phyloP scores from a whole-genome alignment of 257 asterid genomes.

The Verbascum thapsus region DNA sequence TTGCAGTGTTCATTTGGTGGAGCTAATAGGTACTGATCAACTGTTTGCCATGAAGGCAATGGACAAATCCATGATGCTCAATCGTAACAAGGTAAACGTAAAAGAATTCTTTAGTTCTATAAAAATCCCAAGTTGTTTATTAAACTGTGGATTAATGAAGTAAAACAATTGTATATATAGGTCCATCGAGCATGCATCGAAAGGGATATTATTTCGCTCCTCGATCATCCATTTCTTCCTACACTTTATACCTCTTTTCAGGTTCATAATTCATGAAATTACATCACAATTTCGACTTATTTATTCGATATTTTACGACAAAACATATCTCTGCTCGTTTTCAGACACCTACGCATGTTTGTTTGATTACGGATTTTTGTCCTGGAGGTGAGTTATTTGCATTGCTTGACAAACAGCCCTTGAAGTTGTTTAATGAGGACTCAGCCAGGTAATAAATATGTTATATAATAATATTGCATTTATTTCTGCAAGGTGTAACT shows the following conservation, averaged over 20 bases:
- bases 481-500: background rate
- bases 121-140: too few species aligned
- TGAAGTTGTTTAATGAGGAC: constrained; percentile 90
- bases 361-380: constrained; percentile 95
- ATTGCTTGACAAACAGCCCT: constrained; percentile 92
- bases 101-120: too few species aligned
- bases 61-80: constrained; percentile 93
- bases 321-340: constrained; percentile 31
- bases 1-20: constrained; percentile 98
- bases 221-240: constrained; percentile 99
- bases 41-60: constrained; percentile 97
- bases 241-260: constrained; percentile 87
- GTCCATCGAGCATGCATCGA: constrained; percentile 97
- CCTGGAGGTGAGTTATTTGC: constrained; percentile 97
- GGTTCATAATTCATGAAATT: constrained; percentile 48
- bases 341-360: constrained; percentile 96
- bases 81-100: constrained; percentile 78
- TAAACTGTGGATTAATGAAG: constrained; percentile 4
- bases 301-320: constrained; percentile 19
- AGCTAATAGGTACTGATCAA: constrained; percentile 68
- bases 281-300: too few species aligned
- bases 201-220: constrained; percentile 84
- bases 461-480: too few species aligned
- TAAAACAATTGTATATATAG: constrained; percentile 53
- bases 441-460: constrained; percentile 73